These are phyloP conservation scores for Corymbia maculata DNA, from an alignment of 345 rosid genomes.

Conservation along the genomic window DNA sequence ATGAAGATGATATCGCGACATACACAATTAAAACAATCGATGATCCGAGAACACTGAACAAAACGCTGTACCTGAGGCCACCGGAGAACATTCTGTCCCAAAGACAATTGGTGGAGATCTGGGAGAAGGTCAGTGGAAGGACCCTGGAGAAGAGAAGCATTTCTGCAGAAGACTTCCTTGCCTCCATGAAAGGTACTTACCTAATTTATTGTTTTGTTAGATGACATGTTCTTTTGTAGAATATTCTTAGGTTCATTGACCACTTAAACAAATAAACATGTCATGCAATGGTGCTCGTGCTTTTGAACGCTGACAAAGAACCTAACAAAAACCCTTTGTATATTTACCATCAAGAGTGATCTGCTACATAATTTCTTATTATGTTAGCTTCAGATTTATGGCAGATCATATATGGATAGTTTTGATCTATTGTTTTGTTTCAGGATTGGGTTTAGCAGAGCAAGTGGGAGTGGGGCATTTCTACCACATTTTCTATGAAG, in stretches of 20 bases:
- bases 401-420: neutral
- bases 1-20: constrained; percentile 67
- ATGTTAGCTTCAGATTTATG: neutral
- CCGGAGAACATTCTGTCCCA: constrained; percentile 56
- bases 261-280: neutral
- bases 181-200: constrained; percentile 45
- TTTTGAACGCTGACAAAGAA: neutral
- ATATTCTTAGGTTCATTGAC: neutral
- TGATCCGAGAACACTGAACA: constrained; percentile 65
- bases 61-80: constrained; percentile 53
- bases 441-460: constrained; percentile 42
- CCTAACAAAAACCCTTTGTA: neutral
- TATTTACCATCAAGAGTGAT: neutral
- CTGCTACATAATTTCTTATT: neutral
- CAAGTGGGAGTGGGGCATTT: constrained; percentile 80
- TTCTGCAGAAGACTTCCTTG: constrained; percentile 46
- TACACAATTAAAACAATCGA: constrained; percentile 64
- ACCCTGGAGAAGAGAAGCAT: constrained; percentile 35
- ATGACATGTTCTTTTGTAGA: neutral
- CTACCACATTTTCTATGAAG: constrained; percentile 77
- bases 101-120: constrained; percentile 39
- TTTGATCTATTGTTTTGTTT: neutral
- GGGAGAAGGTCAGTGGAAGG: constrained; percentile 61
- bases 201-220: neutral
- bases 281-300: neutral